Evolutionary conservation across 2,329 filamentous ascomycete genomes (phyloP).

Genomic region (Colletotrichum chlorophyti): DNA sequence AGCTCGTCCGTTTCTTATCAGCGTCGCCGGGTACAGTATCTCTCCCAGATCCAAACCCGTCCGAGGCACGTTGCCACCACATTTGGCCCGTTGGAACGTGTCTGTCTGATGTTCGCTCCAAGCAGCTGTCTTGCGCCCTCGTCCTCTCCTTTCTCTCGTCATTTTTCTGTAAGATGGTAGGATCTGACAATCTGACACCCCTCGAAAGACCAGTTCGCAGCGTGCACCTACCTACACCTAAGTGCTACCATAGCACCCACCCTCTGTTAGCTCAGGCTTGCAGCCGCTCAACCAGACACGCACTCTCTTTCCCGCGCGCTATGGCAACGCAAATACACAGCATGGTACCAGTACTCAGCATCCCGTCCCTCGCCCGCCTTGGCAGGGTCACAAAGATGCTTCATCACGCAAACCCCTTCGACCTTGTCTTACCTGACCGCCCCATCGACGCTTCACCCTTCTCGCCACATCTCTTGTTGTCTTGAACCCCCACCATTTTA

Average conservation of each 20-base stretch:
- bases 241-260: not conserved
- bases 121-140: not conserved
- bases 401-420: not conserved
- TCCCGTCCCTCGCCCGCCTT: constrained; percentile 21
- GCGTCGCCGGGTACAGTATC: not conserved
- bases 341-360: not conserved
- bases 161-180: not conserved
- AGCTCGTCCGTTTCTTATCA: constrained; percentile 20
- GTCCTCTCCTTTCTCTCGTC: not conserved
- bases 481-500: too few relatives aligned
- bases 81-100: constrained; percentile 12
- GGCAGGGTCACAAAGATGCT: constrained; percentile 25
- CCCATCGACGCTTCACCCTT: too few relatives aligned
- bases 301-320: constrained; percentile 2
- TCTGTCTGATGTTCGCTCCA: constrained; percentile 14
- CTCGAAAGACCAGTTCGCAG: not conserved
- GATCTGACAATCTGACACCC: not conserved
- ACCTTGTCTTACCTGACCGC: not conserved
- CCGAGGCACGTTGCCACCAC: too few relatives aligned
- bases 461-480: too few relatives aligned
- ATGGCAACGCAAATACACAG: constrained; percentile 5
- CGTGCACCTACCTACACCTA: not conserved
- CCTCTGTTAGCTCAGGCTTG: not conserved
- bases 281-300: not conserved
- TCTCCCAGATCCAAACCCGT: too few relatives aligned